A percentile compares a stretch with the other conserved stretches of the same genome.
Evolutionary conservation across 2,329 filamentous ascomycete genomes (phyloP).

Genomic region (Aspergillus latus): DNA sequence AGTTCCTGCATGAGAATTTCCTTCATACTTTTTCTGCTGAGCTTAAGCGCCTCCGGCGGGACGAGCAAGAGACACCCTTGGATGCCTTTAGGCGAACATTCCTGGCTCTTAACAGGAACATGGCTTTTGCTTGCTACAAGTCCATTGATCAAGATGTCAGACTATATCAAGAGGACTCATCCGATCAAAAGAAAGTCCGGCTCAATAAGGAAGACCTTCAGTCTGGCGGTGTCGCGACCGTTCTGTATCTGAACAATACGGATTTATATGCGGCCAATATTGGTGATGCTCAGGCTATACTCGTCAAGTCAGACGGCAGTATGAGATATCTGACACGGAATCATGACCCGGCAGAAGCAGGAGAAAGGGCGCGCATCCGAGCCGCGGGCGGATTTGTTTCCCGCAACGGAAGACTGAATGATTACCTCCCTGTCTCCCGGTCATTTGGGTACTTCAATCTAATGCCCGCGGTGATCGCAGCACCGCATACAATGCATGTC

Average conservation of each 20-base stretch:
- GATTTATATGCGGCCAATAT: slow-evolving; percentile 94
- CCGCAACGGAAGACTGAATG: slow-evolving; percentile 89
- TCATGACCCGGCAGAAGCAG: slow-evolving; percentile 85
- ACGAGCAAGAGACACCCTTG: slow-evolving; percentile 69
- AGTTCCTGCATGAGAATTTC: slow-evolving; percentile 95
- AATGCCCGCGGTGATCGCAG: slow-evolving; percentile 89
- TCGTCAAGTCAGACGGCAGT: slow-evolving; percentile 84
- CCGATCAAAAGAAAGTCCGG: slow-evolving; percentile 62
- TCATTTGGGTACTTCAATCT: slow-evolving; percentile 94
- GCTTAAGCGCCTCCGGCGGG: slow-evolving; percentile 68
- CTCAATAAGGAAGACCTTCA: slow-evolving; percentile 86
- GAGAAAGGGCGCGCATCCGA: slow-evolving; percentile 82
- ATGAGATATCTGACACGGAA: slow-evolving; percentile 83
- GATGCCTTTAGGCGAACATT: slow-evolving; percentile 88
- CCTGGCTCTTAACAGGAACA: slow-evolving; percentile 85
- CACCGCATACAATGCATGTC: slow-evolving; percentile 76
- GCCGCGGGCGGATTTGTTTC: slow-evolving; percentile 96
- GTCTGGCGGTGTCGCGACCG: slow-evolving; percentile 87
- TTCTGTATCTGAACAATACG: slow-evolving; percentile 84
- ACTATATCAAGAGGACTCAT: slow-evolving; percentile 65
- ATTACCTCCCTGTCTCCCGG: slow-evolving; percentile 83
- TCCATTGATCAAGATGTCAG: slow-evolving; percentile 67
- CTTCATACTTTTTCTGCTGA: slow-evolving; percentile 80
- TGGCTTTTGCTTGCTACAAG: slow-evolving; percentile 80
- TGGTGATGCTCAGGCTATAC: slow-evolving; percentile 90